Conservation (phyloP, 768 basidiomycete genomes). For the Leccinum rimulosum region DNA sequence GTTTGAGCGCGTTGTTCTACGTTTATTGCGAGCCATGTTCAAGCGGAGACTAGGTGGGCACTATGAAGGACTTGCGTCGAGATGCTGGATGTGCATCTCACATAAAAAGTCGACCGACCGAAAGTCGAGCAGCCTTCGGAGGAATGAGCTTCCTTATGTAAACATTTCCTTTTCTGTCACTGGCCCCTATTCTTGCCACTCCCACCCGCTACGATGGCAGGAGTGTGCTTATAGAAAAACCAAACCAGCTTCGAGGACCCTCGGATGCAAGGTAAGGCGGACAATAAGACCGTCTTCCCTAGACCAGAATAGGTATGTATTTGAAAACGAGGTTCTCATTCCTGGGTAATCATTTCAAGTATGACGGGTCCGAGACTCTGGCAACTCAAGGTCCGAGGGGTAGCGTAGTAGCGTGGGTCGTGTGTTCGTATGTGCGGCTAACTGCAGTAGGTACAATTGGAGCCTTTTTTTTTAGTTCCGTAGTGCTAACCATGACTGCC, state of each 20-base stretch:
- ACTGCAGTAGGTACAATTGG: too few relatives aligned
- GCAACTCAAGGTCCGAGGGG: too few relatives aligned
- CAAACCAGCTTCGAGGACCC: background rate
- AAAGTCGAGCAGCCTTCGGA: slow-evolving; percentile 1
- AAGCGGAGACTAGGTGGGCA: slow-evolving; percentile 6
- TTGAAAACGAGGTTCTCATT: too few relatives aligned
- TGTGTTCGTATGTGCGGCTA: too few relatives aligned
- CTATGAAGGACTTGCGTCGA: slow-evolving; percentile 8
- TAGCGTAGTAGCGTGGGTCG: too few relatives aligned
- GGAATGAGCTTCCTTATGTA: slow-evolving; percentile 23
- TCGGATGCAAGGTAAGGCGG: background rate
- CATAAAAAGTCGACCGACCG: slow-evolving; percentile 11
- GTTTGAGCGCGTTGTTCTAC: slow-evolving; percentile 41
- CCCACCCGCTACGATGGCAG: too few relatives aligned
- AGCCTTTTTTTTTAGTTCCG: too few relatives aligned
- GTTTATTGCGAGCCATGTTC: slow-evolving; percentile 43
- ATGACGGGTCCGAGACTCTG: too few relatives aligned
- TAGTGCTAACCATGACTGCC: too few relatives aligned
- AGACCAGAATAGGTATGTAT: background rate
- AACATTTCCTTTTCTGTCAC: slow-evolving; percentile 15
- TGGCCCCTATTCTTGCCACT: too few relatives aligned
- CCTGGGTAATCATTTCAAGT: slow-evolving; percentile 1
- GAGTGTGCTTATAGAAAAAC: background rate
- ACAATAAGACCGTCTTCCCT: background rate
- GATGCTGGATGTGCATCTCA: slow-evolving; percentile 9